Evolutionary conservation across 139 green algal genomes (phyloP), one percentile per base, ranked within the genome.

Genomic region (Micractinium conductrix): DNA sequence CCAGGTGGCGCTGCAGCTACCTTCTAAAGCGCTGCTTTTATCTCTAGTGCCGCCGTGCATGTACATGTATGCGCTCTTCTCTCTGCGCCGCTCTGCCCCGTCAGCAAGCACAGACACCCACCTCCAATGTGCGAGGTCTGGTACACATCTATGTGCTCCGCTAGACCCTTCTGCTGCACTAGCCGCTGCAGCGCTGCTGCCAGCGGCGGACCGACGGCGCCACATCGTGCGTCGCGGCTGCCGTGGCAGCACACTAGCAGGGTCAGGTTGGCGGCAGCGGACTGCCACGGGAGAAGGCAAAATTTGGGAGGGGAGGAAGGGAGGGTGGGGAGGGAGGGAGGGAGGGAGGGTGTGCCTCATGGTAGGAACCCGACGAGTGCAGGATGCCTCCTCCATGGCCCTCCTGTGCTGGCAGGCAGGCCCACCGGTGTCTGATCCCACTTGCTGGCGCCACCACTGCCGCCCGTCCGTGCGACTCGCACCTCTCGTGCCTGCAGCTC

Each of bases 181-280:
- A 89, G 48, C 24, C 26, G 63, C 17, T 44, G 48, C 80, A 93
- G 43, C 17, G 50, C 53, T 4, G 55, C 44, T 0, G 67, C 88
- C 7, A 93, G 88, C 24, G 42, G 50, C 4, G 82, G 73, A 1
- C 90, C 90, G 1, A 81, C n/a, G 10, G 37, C 50, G 38, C 90
- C 90, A 45, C 90, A 93, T 24, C 90, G 88, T 2, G 67, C 74
- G 40, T 93, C 90, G 4, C 90, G 82, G 7, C 50, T 68, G 12
- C 44, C 84, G 35, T 93, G 90, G 73, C 78, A 88, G 84, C 90
- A 93, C 7, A 92, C 84, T 22, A 92, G 79, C 16, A 91, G 79
- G 9, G 60, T 28, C 38, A 91, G 35, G 70, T 38, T 53, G 22
- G 24, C 68, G 30, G 62, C 24, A 1, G 45, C 10, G 12, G 40